Evolutionary conservation across 1,284 basidiomycete species (phyloP).

Genomic region (Takashimella koratensis): DNA sequence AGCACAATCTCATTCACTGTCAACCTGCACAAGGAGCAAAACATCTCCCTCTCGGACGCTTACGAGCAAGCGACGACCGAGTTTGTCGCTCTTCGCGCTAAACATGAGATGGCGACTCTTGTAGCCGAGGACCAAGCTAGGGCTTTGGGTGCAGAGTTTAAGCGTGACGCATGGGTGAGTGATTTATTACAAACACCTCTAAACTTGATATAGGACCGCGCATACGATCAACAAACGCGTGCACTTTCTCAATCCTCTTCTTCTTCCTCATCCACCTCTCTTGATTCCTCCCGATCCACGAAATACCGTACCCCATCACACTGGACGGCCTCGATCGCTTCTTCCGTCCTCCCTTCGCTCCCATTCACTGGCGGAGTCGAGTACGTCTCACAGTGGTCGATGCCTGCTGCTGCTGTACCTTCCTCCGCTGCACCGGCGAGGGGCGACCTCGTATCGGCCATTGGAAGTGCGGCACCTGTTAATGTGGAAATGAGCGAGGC

Average conservation of each 20-base stretch:
- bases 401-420: constrained; percentile 20
- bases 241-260: constrained; percentile 11
- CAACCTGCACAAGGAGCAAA: constrained; percentile 68
- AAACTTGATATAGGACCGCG: constrained; percentile 24
- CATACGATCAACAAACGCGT: constrained; percentile 29
- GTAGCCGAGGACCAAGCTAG: constrained; percentile 79
- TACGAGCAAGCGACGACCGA: constrained; percentile 77
- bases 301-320: constrained; percentile 26
- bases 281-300: constrained; percentile 9
- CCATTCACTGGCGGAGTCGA: constrained; percentile 34
- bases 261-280: constrained; percentile 10
- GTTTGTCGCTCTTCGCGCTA: constrained; percentile 78
- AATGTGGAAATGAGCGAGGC: constrained; percentile 12
- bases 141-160: constrained; percentile 60
- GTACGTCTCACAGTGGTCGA: constrained; percentile 40
- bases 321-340: constrained; percentile 29
- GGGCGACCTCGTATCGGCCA: constrained; percentile 17
- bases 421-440: neutral
- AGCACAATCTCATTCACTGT: constrained; percentile 79
- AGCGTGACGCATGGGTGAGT: constrained; percentile 43
- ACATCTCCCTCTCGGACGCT: constrained; percentile 68
- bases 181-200: neutral
- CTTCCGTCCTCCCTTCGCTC: constrained; percentile 12
- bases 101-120: constrained; percentile 71
- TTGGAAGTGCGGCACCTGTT: constrained; percentile 3